Conservation (phyloP, 2,329 filamentous ascomycete genomes). For the Trichoderma sp. region DNA sequence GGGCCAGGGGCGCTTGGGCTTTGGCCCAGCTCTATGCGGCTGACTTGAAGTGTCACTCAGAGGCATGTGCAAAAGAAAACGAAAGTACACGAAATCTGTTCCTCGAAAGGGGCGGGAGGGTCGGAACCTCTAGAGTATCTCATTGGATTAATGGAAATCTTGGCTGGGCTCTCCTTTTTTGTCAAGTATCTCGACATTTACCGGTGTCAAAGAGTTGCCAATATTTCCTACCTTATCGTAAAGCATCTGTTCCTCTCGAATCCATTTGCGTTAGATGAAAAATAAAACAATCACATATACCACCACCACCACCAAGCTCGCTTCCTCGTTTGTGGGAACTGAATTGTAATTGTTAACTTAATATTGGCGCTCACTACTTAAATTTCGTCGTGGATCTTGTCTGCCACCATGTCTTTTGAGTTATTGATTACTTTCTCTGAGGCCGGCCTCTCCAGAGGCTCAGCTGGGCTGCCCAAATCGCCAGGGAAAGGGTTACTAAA, state of each 20-base stretch:
- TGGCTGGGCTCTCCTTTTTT: not conserved
- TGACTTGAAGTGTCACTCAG: constrained; percentile 2
- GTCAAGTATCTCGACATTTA: not conserved
- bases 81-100: not conserved
- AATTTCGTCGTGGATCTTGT: constrained; percentile 58
- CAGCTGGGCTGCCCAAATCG: constrained; percentile 50
- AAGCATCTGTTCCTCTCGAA: not conserved
- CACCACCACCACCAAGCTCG: not conserved
- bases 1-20: not conserved
- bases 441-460: constrained; percentile 50
- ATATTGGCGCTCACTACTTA: constrained; percentile 34
- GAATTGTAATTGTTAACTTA: not conserved
- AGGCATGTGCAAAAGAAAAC: not conserved
- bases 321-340: not conserved
- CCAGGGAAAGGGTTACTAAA: constrained; percentile 38
- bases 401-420: constrained; percentile 54
- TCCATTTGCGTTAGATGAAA: not conserved
- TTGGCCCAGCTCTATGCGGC: constrained; percentile 9
- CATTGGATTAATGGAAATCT: not conserved
- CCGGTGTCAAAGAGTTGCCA: not conserved
- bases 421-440: constrained; percentile 55
- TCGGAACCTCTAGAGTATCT: not conserved
- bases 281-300: not conserved
- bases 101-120: constrained; percentile 7
- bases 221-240: not conserved